phyloP scores from a whole-genome alignment of 78 protist species.

The Dictyostelium citrinum region DNA sequence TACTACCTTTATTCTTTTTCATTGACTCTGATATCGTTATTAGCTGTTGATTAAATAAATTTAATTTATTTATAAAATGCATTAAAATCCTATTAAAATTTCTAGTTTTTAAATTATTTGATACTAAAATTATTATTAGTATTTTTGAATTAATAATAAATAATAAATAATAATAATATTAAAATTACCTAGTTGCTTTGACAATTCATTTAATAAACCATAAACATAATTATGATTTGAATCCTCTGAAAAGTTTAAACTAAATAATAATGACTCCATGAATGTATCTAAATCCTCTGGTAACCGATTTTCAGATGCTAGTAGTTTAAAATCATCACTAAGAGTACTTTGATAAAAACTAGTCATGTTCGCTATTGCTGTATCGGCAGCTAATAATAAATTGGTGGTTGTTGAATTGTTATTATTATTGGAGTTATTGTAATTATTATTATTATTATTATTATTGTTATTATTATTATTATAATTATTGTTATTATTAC shows the following conservation, averaged over 20 bases:
- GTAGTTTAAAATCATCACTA: slow-evolving; percentile 21
- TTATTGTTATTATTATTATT: neutral
- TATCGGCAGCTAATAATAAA: neutral
- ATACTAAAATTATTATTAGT: neutral
- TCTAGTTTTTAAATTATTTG: slow-evolving; percentile 33
- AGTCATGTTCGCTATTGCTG: slow-evolving; percentile 10
- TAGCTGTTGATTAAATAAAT: slow-evolving; percentile 20
- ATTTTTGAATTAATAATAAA: neutral
- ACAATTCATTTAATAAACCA: slow-evolving; percentile 8
- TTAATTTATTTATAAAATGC: slow-evolving; percentile 50
- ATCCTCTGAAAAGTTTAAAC: slow-evolving; percentile 62
- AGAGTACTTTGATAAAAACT: neutral
- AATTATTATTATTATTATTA: neutral
- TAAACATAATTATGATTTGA: slow-evolving; percentile 42
- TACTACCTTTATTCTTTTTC: neutral
- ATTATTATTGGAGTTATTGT: neutral
- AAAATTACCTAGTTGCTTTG: slow-evolving; percentile 36
- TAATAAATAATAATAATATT: neutral
- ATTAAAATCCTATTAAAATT: slow-evolving; percentile 42
- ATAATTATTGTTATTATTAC: neutral
- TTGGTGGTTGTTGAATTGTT: neutral
- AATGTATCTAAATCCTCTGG: slow-evolving; percentile 44
- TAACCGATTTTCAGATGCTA: slow-evolving; percentile 13
- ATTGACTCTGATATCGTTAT: neutral
- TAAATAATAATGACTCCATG: slow-evolving; percentile 48